Conservation (phyloP, 306 rosid species). For the Dryas drummondii region DNA sequence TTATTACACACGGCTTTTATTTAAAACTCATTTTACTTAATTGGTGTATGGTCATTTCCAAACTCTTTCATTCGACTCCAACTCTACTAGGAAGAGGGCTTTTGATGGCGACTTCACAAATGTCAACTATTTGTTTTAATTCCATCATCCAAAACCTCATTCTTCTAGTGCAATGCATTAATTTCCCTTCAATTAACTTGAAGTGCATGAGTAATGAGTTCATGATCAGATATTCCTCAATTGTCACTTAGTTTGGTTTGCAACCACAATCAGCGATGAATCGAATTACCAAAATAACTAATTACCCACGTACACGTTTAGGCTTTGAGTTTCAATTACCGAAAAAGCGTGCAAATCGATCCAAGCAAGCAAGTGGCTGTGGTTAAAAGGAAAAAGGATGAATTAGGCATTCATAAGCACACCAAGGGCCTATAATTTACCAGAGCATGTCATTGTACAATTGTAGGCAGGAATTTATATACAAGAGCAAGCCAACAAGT, state of each 20-base stretch:
- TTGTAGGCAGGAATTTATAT: no score
- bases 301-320: no score
- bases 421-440: not conserved
- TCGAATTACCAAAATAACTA: no score
- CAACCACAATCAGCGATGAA: no score
- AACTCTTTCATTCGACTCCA: constrained; percentile 22
- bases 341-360: no score
- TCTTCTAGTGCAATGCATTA: not conserved
- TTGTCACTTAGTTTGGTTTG: no score
- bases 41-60: constrained; percentile 16
- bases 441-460: not conserved
- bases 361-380: not conserved
- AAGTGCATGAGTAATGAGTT: no score
- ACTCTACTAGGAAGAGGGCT: constrained; percentile 7
- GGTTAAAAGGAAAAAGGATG: not conserved
- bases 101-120: constrained; percentile 16
- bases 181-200: no score
- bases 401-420: not conserved
- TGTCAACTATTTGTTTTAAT: constrained; percentile 26
- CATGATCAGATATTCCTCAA: no score
- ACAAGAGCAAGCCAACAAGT: not conserved
- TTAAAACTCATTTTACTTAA: not conserved
- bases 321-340: no score
- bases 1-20: not conserved
- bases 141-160: not conserved